A percentile compares a stretch with the other conserved stretches of the same genome.
These are phyloP conservation scores for Gomphus sp. DNA, from an alignment of 1,284 basidiomycete genomes.

Conservation along the genomic window DNA sequence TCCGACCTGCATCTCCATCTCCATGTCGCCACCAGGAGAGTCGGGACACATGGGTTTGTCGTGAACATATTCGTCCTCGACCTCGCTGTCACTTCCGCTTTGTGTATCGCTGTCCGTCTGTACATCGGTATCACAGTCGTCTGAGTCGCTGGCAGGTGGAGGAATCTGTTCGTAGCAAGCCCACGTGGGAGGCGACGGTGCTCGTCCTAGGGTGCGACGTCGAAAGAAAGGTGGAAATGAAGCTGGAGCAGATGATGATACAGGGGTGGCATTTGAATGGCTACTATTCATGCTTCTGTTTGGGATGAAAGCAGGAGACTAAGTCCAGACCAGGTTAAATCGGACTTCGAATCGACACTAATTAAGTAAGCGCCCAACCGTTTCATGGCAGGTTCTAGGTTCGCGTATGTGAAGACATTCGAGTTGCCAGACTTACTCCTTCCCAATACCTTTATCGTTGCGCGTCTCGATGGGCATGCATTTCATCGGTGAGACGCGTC, in stretches of 20 bases:
- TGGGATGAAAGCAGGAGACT: neutral
- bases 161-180: constrained; percentile 81
- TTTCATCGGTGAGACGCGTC: constrained; percentile 73
- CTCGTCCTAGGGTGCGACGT: constrained; percentile 55
- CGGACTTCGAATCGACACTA: constrained; percentile 4
- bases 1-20: constrained; percentile 10
- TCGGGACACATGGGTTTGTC: neutral
- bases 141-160: constrained; percentile 39
- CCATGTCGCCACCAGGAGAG: neutral
- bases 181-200: constrained; percentile 74
- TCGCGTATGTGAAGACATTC: constrained; percentile 84
- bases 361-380: constrained; percentile 5
- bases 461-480: constrained; percentile 88
- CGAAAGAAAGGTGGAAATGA: constrained; percentile 38
- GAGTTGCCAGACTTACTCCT: constrained; percentile 85
- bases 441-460: constrained; percentile 78
- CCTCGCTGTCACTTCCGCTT: constrained; percentile 48
- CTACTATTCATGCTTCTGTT: constrained; percentile 1
- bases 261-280: neutral
- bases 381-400: constrained; percentile 85
- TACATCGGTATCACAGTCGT: constrained; percentile 32
- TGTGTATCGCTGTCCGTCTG: constrained; percentile 37
- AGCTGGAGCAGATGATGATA: constrained; percentile 7
- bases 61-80: constrained; percentile 43
- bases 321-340: neutral